phyloP scores from a whole-genome alignment of 2,329 filamentous ascomycete species.

The Cordyceps militaris region DNA sequence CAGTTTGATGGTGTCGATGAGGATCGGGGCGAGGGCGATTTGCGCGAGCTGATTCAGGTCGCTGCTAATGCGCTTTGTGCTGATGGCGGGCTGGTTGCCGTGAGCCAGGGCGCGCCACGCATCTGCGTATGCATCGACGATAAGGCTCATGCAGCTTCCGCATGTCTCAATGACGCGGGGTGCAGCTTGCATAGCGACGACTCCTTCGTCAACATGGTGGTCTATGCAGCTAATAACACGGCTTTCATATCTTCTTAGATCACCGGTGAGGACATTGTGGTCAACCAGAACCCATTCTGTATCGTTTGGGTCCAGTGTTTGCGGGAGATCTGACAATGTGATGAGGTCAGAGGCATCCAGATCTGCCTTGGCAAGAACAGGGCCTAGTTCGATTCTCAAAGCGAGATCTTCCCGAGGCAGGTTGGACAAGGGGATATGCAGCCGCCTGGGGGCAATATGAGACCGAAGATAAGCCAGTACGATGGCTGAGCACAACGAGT shows the following conservation, averaged over 20 bases:
- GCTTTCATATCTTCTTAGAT: constrained; percentile 44
- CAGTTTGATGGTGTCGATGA: constrained; percentile 67
- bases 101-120: constrained; percentile 48
- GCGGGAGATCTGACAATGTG: constrained; percentile 46
- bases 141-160: constrained; percentile 67
- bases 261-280: constrained; percentile 66
- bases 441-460: constrained; percentile 42
- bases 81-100: background rate
- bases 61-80: constrained; percentile 16
- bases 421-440: constrained; percentile 69
- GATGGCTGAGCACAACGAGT: constrained; percentile 70
- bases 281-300: constrained; percentile 71
- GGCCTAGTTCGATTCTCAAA: constrained; percentile 65
- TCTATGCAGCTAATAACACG: constrained; percentile 63
- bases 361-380: constrained; percentile 55
- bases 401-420: constrained; percentile 59
- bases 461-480: constrained; percentile 68
- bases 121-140: constrained; percentile 51
- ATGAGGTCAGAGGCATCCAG: constrained; percentile 56
- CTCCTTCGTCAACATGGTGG: constrained; percentile 68
- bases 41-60: constrained; percentile 55
- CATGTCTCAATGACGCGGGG: constrained; percentile 57
- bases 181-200: constrained; percentile 38
- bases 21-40: constrained; percentile 61
- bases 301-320: constrained; percentile 41